Percentiles rank a stretch among this genome's conserved stretches.
These are phyloP conservation scores for Otatea glauca DNA, from an alignment of 176 grass and related monocot genomes.

Conservation along the genomic window DNA sequence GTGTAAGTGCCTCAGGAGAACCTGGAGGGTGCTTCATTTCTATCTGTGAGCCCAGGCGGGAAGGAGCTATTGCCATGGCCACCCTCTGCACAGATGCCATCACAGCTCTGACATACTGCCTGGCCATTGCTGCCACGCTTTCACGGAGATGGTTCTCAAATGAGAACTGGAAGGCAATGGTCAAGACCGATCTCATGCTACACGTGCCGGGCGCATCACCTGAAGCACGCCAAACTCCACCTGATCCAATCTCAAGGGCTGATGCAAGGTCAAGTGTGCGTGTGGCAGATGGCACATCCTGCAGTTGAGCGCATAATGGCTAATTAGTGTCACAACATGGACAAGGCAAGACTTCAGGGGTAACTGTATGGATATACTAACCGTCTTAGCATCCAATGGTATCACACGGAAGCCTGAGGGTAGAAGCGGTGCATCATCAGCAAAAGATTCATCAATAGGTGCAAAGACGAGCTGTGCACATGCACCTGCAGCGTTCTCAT, in stretches of 20 bases:
- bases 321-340: neutral
- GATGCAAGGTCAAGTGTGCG: conserved; percentile 92
- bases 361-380: conserved; percentile 33
- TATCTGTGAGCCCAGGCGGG: conserved; percentile 52
- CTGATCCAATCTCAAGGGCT: conserved; percentile 75
- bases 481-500: conserved; percentile 73
- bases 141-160: conserved; percentile 88
- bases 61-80: conserved; percentile 87
- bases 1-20: conserved; percentile 78
- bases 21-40: conserved; percentile 63
- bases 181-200: conserved; percentile 71
- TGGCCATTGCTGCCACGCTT: conserved; percentile 79
- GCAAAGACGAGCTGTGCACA: conserved; percentile 96
- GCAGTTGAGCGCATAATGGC: neutral
- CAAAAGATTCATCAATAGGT: conserved; percentile 93
- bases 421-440: conserved; percentile 82
- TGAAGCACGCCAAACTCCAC: conserved; percentile 34
- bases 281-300: conserved; percentile 58
- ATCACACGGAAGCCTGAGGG: conserved; percentile 94
- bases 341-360: neutral
- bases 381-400: conserved; percentile 74
- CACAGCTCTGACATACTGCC: conserved; percentile 80
- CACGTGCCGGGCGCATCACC: conserved; percentile 5
- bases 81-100: conserved; percentile 89
- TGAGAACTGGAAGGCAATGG: conserved; percentile 90